Conservation (phyloP, 2,329 filamentous ascomycete species). For the Pyrenophora graminea region DNA sequence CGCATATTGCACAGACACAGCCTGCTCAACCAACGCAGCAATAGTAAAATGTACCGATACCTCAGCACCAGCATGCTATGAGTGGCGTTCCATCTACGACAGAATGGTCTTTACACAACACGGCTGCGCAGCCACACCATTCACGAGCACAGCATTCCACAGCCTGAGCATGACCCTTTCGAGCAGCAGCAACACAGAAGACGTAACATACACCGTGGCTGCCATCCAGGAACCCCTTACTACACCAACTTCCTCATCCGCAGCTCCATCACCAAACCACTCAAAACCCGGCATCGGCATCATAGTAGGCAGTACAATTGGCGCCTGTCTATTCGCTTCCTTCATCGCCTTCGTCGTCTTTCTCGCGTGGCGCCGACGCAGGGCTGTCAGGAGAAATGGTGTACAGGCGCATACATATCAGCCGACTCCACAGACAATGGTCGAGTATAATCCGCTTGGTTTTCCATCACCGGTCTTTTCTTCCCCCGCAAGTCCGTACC, state of each 20-base stretch:
- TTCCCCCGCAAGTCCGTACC: neutral
- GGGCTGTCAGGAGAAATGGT: neutral
- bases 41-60: constrained; percentile 38
- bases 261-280: neutral
- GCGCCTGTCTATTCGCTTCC: constrained; percentile 32
- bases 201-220: constrained; percentile 11
- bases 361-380: constrained; percentile 25
- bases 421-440: constrained; percentile 3
- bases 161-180: constrained; percentile 7
- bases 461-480: constrained; percentile 4
- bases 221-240: constrained; percentile 2
- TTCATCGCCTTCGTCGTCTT: constrained; percentile 29
- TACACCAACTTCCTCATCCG: neutral
- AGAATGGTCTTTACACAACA: constrained; percentile 36
- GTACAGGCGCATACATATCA: neutral
- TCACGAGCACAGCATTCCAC: constrained; percentile 25
- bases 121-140: constrained; percentile 31
- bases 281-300: constrained; percentile 28
- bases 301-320: constrained; percentile 42
- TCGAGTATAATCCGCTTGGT: constrained; percentile 15
- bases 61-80: constrained; percentile 31
- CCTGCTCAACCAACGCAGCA: constrained; percentile 29
- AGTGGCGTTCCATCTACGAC: constrained; percentile 33
- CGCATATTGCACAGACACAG: constrained; percentile 30
- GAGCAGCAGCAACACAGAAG: neutral